phyloP scores from a whole-genome alignment of 2,329 filamentous ascomycete genomes.

The Chaetomiaceae sp. region DNA sequence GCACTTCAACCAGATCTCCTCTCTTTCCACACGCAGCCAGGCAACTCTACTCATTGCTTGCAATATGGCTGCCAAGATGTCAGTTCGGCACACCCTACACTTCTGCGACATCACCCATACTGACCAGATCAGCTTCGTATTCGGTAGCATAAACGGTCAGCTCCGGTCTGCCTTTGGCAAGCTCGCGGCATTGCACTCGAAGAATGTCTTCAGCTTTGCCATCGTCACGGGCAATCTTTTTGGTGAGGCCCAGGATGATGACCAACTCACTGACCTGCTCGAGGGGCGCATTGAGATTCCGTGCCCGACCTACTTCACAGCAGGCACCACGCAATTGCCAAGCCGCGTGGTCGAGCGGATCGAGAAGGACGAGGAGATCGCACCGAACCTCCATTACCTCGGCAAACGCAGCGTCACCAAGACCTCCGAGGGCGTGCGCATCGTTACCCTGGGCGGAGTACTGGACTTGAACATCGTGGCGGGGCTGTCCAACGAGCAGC shows the following conservation, averaged over 20 bases:
- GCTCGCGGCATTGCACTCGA: conserved; percentile 72
- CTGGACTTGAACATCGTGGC: conserved; percentile 58
- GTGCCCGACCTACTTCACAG: conserved; percentile 84
- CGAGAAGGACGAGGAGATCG: conserved; percentile 68
- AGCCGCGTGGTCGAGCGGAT: conserved; percentile 66
- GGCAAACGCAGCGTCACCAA: conserved; percentile 84
- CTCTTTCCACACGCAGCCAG: background rate
- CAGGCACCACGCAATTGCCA: conserved; percentile 71
- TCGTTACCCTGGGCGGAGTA: conserved; percentile 78
- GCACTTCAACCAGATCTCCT: too few relatives aligned
- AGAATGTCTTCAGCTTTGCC: conserved; percentile 83
- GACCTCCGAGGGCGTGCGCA: conserved; percentile 81
- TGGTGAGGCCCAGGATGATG: conserved; percentile 53
- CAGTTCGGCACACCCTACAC: conserved; percentile 16
- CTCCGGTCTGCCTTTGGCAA: conserved; percentile 74
- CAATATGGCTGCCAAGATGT: conserved; percentile 27
- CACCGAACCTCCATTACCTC: conserved; percentile 85
- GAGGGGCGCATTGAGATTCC: conserved; percentile 69
- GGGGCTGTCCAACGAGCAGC: conserved; percentile 65
- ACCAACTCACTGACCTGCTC: conserved; percentile 60
- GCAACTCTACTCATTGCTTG: background rate
- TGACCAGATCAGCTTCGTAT: conserved; percentile 58
- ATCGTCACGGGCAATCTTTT: conserved; percentile 85
- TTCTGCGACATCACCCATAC: conserved; percentile 17
- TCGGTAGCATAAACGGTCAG: conserved; percentile 79